Evolutionary conservation across 148 eudicot species (phyloP).

Genomic region (Silene latifolia): DNA sequence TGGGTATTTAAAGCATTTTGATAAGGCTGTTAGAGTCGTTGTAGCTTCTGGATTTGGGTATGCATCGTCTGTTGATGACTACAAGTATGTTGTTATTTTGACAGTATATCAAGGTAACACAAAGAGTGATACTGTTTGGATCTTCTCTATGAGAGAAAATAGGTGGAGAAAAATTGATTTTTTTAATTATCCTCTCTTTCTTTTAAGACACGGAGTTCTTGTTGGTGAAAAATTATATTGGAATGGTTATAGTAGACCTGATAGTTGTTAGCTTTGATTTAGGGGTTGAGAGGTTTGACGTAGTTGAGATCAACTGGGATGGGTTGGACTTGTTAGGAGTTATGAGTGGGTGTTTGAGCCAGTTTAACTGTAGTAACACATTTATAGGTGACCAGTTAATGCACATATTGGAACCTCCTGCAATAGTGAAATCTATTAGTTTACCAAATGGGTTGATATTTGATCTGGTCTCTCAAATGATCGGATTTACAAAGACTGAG

Average conservation of each 20-base stretch:
- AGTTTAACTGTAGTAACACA: background rate
- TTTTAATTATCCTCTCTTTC: background rate
- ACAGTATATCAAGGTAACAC: background rate
- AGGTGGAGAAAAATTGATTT: constrained; percentile 1
- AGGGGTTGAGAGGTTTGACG: background rate
- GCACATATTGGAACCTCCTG: background rate
- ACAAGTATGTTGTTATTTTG: constrained; percentile 2
- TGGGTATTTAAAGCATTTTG: too few relatives aligned
- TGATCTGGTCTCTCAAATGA: background rate
- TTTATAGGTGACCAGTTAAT: background rate
- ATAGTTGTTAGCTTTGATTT: constrained; percentile 6
- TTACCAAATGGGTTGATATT: background rate
- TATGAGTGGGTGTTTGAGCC: background rate
- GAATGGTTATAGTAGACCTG: background rate
- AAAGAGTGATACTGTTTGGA: background rate
- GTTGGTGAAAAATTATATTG: constrained; percentile 10
- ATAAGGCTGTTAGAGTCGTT: too few relatives aligned
- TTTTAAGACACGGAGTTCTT: background rate
- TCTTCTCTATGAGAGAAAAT: background rate
- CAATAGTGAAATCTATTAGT: background rate
- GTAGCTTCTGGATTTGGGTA: too few relatives aligned
- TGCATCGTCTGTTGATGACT: too few relatives aligned
- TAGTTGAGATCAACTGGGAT: too few relatives aligned
- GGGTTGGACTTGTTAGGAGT: background rate
- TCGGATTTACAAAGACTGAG: constrained; percentile 2